Percentiles rank a stretch among this genome's conserved stretches.
These are phyloP conservation scores for Amanita exitialis DNA, from an alignment of 768 basidiomycete species.

Conservation along the genomic window DNA sequence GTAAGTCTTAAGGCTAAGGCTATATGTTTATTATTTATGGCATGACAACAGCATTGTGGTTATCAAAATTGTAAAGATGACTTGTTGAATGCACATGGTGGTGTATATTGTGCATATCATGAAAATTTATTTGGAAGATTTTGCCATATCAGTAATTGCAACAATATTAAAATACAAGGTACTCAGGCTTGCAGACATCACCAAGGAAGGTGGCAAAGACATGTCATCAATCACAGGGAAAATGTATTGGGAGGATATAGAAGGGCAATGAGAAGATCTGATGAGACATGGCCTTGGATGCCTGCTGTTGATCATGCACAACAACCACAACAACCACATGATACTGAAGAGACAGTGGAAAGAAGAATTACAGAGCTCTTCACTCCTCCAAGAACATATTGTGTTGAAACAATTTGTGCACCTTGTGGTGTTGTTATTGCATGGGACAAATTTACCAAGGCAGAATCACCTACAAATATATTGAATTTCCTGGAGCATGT, in stretches of 20 bases:
- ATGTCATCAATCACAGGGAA: conserved; percentile 5
- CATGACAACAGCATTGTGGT: too few species aligned
- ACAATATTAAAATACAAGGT: conserved; percentile 7
- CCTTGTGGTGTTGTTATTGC: conserved; percentile 6
- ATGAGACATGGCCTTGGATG: too few species aligned
- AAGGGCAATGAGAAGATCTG: conserved; percentile 7
- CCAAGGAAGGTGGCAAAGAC: conserved; percentile 9
- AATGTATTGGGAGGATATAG: not conserved
- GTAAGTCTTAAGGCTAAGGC: too few species aligned
- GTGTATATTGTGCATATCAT: too few species aligned
- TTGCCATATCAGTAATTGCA: conserved; percentile 12
- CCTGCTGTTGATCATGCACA: conserved; percentile 6
- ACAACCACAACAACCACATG: conserved; percentile 11
- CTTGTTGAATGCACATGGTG: too few species aligned
- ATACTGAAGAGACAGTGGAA: conserved; percentile 9
- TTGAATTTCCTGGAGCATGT: too few species aligned
- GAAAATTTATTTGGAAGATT: too few species aligned
- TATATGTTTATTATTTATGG: too few species aligned
- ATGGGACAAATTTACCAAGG: conserved; percentile 5
- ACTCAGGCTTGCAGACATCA: conserved; percentile 13
- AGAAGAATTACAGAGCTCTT: conserved; percentile 11
- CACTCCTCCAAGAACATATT: conserved; percentile 13
- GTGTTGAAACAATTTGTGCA: conserved; percentile 21
- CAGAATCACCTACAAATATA: conserved; percentile 17
- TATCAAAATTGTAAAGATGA: too few species aligned